These are phyloP conservation scores for Colletotrichum sp. DNA, from an alignment of 2,329 filamentous ascomycete species.

Conservation along the genomic window DNA sequence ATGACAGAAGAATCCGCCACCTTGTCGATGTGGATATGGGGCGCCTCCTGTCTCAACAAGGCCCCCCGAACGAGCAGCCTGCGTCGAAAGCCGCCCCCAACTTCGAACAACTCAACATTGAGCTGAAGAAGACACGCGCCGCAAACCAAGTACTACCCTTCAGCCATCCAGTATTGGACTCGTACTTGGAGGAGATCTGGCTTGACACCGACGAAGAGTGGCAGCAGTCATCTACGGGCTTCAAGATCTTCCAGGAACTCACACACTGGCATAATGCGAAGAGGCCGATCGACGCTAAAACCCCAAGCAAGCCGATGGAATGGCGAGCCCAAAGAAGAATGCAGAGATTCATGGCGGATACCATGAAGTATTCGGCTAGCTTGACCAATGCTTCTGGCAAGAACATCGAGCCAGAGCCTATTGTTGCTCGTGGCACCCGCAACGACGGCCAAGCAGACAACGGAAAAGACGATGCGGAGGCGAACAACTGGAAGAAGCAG, in stretches of 20 bases:
- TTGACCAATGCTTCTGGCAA: conserved; percentile 70
- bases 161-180: conserved; percentile 49
- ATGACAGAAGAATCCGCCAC: neutral
- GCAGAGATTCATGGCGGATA: conserved; percentile 71
- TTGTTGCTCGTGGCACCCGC: conserved; percentile 50
- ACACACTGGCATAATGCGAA: conserved; percentile 69
- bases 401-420: conserved; percentile 65
- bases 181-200: conserved; percentile 47
- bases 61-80: no score
- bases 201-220: conserved; percentile 31
- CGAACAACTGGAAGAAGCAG: neutral
- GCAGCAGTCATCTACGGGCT: conserved; percentile 1
- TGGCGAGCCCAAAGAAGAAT: conserved; percentile 50
- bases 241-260: conserved; percentile 49
- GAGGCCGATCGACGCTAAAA: conserved; percentile 49
- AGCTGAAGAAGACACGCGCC: neutral
- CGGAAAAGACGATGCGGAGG: neutral
- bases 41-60: neutral
- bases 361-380: conserved; percentile 71
- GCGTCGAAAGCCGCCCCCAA: neutral
- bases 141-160: conserved; percentile 47
- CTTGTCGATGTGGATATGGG: neutral
- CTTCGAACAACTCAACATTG: neutral
- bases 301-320: conserved; percentile 20
- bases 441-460: neutral